Percentiles rank a stretch among this genome's conserved stretches.
Conservation (phyloP, 2,329 filamentous ascomycete species). For the Diaporthe sp. region DNA sequence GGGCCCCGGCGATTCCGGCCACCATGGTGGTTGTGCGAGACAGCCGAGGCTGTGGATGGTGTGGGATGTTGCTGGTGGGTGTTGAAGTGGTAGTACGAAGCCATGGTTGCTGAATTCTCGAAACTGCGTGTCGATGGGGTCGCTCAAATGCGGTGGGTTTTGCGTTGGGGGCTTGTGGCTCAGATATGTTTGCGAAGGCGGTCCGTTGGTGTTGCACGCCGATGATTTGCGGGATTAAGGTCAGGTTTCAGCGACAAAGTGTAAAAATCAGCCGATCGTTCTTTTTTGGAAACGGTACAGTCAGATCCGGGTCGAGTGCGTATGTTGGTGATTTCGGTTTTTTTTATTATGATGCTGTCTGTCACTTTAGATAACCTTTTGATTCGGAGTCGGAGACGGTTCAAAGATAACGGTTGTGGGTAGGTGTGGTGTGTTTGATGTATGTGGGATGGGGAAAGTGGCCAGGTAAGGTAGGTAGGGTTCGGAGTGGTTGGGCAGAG, state of each 20-base stretch:
- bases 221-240: conserved; percentile 37
- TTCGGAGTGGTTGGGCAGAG: conserved; percentile 37
- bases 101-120: conserved; percentile 58
- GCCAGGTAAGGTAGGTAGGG: conserved; percentile 36
- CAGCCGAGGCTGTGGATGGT: conserved; percentile 65
- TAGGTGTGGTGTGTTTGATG: conserved; percentile 14
- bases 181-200: background rate
- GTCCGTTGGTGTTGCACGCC: conserved; percentile 25
- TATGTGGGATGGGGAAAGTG: conserved; percentile 25
- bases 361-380: conserved; percentile 1
- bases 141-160: background rate
- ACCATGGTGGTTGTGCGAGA: conserved; percentile 83
- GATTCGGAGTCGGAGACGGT: conserved; percentile 2
- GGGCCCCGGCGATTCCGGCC: conserved; percentile 89
- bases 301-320: background rate
- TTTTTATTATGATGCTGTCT: conserved; percentile 14
- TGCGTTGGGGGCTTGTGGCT: conserved; percentile 21
- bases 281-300: conserved; percentile 1
- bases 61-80: conserved; percentile 71
- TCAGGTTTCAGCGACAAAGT: conserved; percentile 16
- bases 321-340: background rate
- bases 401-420: background rate
- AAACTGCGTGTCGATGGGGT: background rate
- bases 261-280: conserved; percentile 31
- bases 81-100: conserved; percentile 75